These are phyloP conservation scores for Ophiostoma himal-ulmi DNA, from an alignment of 2,329 filamentous ascomycete species.

Conservation along the genomic window DNA sequence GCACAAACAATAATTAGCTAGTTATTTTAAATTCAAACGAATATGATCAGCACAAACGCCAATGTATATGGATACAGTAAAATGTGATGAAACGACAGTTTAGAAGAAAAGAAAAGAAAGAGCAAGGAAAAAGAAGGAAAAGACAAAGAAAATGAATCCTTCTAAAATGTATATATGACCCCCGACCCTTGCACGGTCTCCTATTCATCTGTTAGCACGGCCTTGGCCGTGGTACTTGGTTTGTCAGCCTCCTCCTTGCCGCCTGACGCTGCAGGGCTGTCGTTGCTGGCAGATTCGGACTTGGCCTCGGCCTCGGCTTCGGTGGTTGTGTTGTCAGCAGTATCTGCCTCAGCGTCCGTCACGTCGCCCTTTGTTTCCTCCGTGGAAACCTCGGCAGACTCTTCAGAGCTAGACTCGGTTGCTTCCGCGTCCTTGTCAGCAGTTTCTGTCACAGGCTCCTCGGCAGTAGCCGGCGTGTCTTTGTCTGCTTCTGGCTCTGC, in stretches of 20 bases:
- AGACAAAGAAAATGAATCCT: neutral
- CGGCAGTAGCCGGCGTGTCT: neutral
- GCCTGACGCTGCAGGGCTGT: neutral
- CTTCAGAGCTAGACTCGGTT: neutral
- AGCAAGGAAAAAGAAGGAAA: neutral
- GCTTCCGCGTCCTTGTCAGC: neutral
- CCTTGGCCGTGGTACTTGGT: neutral
- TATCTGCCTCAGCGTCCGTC: neutral
- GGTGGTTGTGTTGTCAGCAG: neutral
- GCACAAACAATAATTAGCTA: neutral
- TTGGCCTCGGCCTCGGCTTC: neutral
- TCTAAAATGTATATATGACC: neutral
- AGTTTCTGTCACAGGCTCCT: neutral
- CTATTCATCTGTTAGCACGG: conserved; percentile 5
- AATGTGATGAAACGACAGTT: neutral
- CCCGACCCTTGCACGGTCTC: neutral
- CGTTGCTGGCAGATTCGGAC: neutral
- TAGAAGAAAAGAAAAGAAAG: neutral
- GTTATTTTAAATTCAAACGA: neutral
- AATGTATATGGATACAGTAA: conserved; percentile 6
- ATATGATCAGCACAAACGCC: neutral
- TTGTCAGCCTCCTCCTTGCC: neutral
- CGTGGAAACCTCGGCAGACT: neutral
- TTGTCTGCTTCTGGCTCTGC: neutral
- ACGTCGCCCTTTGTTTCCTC: neutral